Conservation (phyloP, 2,329 filamentous ascomycete species). For the Anthostomella pinea region DNA sequence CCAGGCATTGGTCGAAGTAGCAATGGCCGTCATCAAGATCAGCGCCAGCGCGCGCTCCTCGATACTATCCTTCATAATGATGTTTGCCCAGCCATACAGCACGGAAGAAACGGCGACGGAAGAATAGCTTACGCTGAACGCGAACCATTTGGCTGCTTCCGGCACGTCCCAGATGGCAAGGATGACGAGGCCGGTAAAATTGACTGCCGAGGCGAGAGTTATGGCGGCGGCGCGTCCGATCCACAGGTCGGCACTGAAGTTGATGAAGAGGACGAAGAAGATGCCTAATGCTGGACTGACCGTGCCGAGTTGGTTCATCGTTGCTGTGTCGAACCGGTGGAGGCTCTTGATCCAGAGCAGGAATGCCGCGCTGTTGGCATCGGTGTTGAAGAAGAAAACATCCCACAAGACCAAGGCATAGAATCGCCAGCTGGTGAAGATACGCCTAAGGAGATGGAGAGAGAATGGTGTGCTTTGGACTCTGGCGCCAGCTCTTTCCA, state of each 20-base stretch:
- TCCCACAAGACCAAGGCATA: constrained; percentile 50
- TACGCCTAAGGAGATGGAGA: constrained; percentile 14
- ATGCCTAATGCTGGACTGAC: constrained; percentile 55
- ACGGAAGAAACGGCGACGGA: constrained; percentile 52
- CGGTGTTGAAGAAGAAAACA: constrained; percentile 56
- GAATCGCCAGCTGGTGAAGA: constrained; percentile 44
- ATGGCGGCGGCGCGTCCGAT: constrained; percentile 54
- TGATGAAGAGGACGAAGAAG: constrained; percentile 52
- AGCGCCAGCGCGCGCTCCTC: constrained; percentile 48
- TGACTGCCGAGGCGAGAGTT: constrained; percentile 47
- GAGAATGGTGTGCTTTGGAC: constrained; percentile 36
- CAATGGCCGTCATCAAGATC: constrained; percentile 50
- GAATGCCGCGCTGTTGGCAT: constrained; percentile 45
- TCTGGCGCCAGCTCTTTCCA: constrained; percentile 43
- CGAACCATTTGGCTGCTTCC: constrained; percentile 52
- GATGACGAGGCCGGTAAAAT: constrained; percentile 52
- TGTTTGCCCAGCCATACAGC: constrained; percentile 56
- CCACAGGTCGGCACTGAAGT: constrained; percentile 53
- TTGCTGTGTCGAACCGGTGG: constrained; percentile 42
- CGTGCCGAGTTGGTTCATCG: constrained; percentile 50
- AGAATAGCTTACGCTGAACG: constrained; percentile 47
- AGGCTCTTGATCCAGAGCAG: constrained; percentile 58
- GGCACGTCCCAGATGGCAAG: constrained; percentile 55
- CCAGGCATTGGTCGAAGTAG: constrained; percentile 55
- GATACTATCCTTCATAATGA: constrained; percentile 42